These are phyloP conservation scores for Gymnopilus dilepis DNA, from an alignment of 768 basidiomycete species.

Conservation along the genomic window DNA sequence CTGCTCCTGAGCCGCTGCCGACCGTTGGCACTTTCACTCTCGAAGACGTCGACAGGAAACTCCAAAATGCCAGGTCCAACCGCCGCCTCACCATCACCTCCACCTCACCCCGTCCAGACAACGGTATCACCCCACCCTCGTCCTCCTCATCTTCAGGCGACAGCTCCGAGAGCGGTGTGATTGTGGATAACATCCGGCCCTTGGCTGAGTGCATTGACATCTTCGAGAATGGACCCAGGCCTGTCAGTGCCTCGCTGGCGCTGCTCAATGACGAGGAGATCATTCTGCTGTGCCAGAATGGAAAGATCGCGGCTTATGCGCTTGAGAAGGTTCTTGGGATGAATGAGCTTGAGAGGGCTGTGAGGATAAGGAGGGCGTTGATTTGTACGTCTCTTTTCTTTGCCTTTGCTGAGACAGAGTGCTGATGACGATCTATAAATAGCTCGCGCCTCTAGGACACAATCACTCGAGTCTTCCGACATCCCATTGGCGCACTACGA, in stretches of 20 bases:
- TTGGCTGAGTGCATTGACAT: slow-evolving; percentile 82
- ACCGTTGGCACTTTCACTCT: slow-evolving; percentile 51
- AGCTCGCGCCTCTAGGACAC: slow-evolving; percentile 87
- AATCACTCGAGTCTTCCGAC: slow-evolving; percentile 82
- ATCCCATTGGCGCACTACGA: slow-evolving; percentile 89
- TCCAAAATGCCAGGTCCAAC: slow-evolving; percentile 35
- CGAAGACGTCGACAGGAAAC: slow-evolving; percentile 58
- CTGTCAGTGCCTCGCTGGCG: slow-evolving; percentile 58
- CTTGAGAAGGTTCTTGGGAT: slow-evolving; percentile 89
- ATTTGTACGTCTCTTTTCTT: slow-evolving; percentile 69
- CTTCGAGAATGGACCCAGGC: slow-evolving; percentile 74
- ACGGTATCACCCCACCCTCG: slow-evolving; percentile 18
- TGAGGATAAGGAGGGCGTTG: slow-evolving; percentile 82
- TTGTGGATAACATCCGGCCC: slow-evolving; percentile 44
- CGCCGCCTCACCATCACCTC: slow-evolving; percentile 32
- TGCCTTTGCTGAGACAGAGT: background rate
- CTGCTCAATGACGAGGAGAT: slow-evolving; percentile 91
- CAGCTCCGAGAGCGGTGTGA: background rate
- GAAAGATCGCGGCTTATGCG: slow-evolving; percentile 94
- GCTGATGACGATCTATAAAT: slow-evolving; percentile 12
- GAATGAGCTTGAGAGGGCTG: slow-evolving; percentile 80
- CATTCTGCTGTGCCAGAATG: slow-evolving; percentile 83
- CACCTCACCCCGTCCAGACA: slow-evolving; percentile 7
- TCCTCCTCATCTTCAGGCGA: slow-evolving; percentile 26
- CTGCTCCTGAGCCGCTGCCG: slow-evolving; percentile 16